Evolutionary conservation across 1,284 basidiomycete species (phyloP), one percentile per base, ranked within the genome.

Genomic region (Melampsora americana): DNA sequence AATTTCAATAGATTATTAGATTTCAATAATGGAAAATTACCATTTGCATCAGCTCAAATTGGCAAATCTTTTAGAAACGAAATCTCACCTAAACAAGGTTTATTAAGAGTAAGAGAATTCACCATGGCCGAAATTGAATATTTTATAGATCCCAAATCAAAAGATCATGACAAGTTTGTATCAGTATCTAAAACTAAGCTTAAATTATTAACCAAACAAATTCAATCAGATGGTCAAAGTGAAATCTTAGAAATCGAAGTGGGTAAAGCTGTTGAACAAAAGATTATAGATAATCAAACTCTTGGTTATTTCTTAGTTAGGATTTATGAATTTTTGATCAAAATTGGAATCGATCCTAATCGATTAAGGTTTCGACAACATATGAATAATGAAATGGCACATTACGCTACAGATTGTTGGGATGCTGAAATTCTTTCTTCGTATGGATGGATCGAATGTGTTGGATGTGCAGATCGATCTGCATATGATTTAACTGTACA

Each of bases 91-190:
- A 90, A 93, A 77, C 93, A 95, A 71, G 96, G 95, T 77, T 87
- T 99, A 65, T 87, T 99, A 69, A 93, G 96, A 79, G 96, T 99
- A 59, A 91, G 84, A 79, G 96, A 99, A 83, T 99, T 99, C 85
- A 96, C 92, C 48, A 97, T 99, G 95, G 96, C 94, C 72, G 96
- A 99, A 86, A 97, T 99, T 83, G 96, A 99, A 85, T 95, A 99
- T 86, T 99, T 87, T 81, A 95, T 99, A 80, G 95, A 99, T 85
- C 96, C 95, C 7, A 87, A 88, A 71, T 90, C 97, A 86, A 99
- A 99, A 86, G 85, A 84, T 28, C 96, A 99, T 84, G 85, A 88
- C 30, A 88, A 90, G 46, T 99, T 99, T 86, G 82, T 83, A 77
- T 92, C 95, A 80, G 89, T 92, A 79, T 88, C 89, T 78, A 87